phyloP scores from a whole-genome alignment of 495 filamentous ascomycete genomes.

The Penicillium odoratum region DNA sequence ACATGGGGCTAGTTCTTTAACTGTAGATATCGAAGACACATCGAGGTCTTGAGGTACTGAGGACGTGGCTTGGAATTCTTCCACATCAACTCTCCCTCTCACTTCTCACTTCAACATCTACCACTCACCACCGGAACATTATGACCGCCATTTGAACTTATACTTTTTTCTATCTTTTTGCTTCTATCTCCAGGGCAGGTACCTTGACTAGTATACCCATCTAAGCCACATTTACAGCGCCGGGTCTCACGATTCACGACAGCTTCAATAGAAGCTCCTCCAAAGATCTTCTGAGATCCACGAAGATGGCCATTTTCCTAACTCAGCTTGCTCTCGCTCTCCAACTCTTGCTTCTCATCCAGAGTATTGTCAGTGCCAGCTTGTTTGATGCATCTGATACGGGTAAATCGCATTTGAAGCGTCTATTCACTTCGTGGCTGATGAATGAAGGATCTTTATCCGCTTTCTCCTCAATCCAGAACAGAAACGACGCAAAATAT shows the following conservation, averaged over 20 bases:
- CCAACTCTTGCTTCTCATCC: not conserved
- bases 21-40: too few species aligned
- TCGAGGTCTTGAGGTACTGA: not conserved
- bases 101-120: not conserved
- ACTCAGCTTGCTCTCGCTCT: not conserved
- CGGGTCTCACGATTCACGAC: not conserved
- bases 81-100: not conserved
- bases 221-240: not conserved
- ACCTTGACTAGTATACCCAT: not conserved
- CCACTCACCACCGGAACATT: not conserved
- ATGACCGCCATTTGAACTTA: not conserved
- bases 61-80: not conserved
- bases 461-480: not conserved
- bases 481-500: not conserved
- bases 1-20: too few species aligned
- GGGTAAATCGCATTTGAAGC: not conserved
- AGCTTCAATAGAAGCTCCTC: not conserved
- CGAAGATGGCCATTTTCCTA: not conserved
- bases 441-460: not conserved
- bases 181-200: not conserved
- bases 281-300: not conserved
- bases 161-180: not conserved
- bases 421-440: not conserved
- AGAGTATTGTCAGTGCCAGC: not conserved
- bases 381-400: not conserved